Percentiles rank a stretch among this genome's conserved stretches.
Conservation (phyloP, 2,329 filamentous ascomycete species). For the Furcasterigmium sp. region DNA sequence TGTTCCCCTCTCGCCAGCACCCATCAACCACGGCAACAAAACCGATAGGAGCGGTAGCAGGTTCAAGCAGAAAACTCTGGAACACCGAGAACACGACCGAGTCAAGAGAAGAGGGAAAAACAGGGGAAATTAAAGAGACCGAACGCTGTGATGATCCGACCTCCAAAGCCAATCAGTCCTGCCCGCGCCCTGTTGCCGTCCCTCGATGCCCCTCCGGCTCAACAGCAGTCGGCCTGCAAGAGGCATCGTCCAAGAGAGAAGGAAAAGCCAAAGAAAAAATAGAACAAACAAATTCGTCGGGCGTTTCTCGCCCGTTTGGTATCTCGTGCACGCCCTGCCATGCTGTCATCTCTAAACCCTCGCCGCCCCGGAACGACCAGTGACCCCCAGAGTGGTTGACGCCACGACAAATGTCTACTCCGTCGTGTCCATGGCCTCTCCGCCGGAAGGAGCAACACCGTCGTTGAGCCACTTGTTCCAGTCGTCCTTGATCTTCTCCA, state of each 20-base stretch:
- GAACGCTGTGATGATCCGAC: too few species aligned
- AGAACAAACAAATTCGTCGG: neutral
- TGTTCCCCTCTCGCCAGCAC: too few species aligned
- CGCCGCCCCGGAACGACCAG: neutral
- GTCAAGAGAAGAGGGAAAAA: neutral
- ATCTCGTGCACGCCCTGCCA: too few species aligned
- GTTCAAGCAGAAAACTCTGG: too few species aligned
- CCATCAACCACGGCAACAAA: too few species aligned
- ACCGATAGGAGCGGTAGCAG: too few species aligned
- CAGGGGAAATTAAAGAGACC: too few species aligned
- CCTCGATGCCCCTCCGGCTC: neutral
- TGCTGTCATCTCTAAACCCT: conserved; percentile 6
- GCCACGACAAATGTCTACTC: too few species aligned
- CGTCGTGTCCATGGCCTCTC: conserved; percentile 15
- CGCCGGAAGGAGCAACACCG: conserved; percentile 31
- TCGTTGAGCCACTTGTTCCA: conserved; percentile 50
- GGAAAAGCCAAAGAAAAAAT: conserved; percentile 7
- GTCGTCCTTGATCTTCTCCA: conserved; percentile 68
- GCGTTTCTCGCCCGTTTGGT: too few species aligned
- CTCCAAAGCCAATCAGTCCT: neutral
- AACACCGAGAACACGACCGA: neutral
- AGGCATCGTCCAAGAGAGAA: neutral
- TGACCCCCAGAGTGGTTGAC: too few species aligned
- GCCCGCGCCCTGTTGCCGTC: too few species aligned
- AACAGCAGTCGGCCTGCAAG: too few species aligned